phyloP scores from a whole-genome alignment of 306 rosid species.

The Pueraria montana region DNA sequence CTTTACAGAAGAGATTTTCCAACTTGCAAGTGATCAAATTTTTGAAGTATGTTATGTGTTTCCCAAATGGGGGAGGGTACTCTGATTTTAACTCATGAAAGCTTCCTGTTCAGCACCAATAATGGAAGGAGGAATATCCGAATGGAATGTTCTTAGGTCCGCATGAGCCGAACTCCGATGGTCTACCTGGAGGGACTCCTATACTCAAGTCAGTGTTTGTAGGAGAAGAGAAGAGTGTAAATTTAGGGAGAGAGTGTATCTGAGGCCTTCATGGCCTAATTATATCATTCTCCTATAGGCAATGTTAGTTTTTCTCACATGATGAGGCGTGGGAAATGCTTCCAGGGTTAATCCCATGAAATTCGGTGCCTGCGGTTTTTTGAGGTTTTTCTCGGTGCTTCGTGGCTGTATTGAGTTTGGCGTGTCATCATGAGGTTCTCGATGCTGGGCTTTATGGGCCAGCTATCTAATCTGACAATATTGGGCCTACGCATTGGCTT shows the following conservation, averaged over 20 bases:
- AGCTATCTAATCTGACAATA: not conserved
- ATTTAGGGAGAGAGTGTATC: not conserved
- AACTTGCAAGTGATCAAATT: slow-evolving; percentile 35
- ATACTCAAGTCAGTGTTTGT: no score
- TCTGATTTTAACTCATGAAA: slow-evolving; percentile 37
- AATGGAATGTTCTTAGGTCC: not conserved
- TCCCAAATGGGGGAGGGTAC: not conserved
- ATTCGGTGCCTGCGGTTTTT: not conserved
- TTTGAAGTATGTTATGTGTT: slow-evolving; percentile 33
- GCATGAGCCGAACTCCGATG: no score
- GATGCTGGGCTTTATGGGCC: not conserved
- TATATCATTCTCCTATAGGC: not conserved
- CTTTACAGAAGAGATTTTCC: slow-evolving; percentile 22
- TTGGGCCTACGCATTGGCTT: not conserved
- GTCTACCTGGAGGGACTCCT: no score
- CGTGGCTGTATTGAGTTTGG: not conserved
- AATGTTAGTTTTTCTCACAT: not conserved
- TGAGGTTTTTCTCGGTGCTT: not conserved
- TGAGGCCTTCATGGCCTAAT: not conserved
- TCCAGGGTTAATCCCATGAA: not conserved
- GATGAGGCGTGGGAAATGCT: not conserved
- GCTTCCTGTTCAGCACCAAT: not conserved
- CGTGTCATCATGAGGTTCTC: not conserved
- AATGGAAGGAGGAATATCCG: not conserved
- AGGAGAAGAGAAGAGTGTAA: not conserved